Conservation (phyloP, 2,329 filamentous ascomycete species). For the Penicillium sp. region DNA sequence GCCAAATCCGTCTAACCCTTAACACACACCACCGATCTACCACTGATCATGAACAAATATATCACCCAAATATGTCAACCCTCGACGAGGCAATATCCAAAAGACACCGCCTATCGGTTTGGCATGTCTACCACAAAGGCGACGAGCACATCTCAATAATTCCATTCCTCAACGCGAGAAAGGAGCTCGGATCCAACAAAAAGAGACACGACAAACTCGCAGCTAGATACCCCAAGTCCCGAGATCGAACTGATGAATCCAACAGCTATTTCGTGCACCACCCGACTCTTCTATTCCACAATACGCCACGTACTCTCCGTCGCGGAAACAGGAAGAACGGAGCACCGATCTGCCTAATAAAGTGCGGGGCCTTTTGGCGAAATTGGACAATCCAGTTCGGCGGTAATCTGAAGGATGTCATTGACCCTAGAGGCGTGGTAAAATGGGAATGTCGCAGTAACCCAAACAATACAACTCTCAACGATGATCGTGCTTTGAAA, state of each 20-base stretch:
- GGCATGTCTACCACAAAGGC: conserved; percentile 15
- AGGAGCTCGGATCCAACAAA: conserved; percentile 1
- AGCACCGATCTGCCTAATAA: conserved; percentile 12
- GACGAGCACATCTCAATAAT: conserved; percentile 10
- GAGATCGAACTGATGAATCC: not conserved
- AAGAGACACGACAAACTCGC: not conserved
- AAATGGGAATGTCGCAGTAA: conserved; percentile 13
- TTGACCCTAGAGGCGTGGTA: conserved; percentile 18
- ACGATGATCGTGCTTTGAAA: conserved; percentile 6
- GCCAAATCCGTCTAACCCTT: too few relatives aligned
- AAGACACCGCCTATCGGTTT: conserved; percentile 3
- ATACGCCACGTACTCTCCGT: conserved; percentile 12
- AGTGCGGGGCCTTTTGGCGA: conserved; percentile 7
- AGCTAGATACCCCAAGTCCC: not conserved
- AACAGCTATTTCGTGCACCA: conserved; percentile 17
- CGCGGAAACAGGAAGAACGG: conserved; percentile 10
- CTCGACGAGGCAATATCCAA: not conserved
- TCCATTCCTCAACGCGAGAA: conserved; percentile 5
- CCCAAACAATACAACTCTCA: conserved; percentile 5
- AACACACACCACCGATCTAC: not conserved
- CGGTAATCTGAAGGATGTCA: conserved; percentile 1
- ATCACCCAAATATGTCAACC: conserved; percentile 1
- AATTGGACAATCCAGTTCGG: conserved; percentile 17
- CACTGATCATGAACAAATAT: not conserved
- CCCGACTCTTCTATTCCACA: conserved; percentile 1